Percentiles rank a stretch among this genome's conserved stretches.
phyloP scores from a whole-genome alignment of 495 filamentous ascomycete species.

The Xylaria intraflava region DNA sequence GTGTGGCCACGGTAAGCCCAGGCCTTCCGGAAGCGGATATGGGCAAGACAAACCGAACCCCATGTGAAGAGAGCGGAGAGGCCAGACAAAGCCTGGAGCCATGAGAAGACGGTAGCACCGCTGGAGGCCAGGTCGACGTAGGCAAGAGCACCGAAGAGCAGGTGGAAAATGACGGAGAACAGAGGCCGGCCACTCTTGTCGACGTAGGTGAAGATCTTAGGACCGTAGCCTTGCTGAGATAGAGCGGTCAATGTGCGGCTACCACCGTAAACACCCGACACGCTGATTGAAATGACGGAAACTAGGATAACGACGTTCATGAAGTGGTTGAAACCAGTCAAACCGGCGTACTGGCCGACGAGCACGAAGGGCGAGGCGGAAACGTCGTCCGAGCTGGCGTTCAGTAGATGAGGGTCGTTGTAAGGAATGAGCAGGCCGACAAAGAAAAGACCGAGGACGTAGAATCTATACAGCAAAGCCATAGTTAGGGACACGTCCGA shows the following conservation, averaged over 20 bases:
- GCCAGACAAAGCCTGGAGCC: slow-evolving; percentile 51
- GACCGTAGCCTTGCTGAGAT: slow-evolving; percentile 50
- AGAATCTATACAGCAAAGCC: slow-evolving; percentile 41
- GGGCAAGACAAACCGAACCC: slow-evolving; percentile 49
- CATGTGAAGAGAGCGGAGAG: slow-evolving; percentile 52
- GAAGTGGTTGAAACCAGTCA: slow-evolving; percentile 59
- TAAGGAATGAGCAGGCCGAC: slow-evolving; percentile 65
- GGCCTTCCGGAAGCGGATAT: slow-evolving; percentile 55
- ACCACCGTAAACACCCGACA: slow-evolving; percentile 62
- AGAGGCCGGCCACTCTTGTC: slow-evolving; percentile 55
- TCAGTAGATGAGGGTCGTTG: slow-evolving; percentile 47
- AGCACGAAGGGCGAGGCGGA: slow-evolving; percentile 71
- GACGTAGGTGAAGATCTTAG: slow-evolving; percentile 52
- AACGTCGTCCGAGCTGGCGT: slow-evolving; percentile 44
- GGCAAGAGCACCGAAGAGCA: slow-evolving; percentile 48
- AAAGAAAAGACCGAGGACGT: slow-evolving; percentile 65
- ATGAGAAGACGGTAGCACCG: slow-evolving; percentile 49
- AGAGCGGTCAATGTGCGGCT: slow-evolving; percentile 63
- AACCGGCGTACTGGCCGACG: slow-evolving; percentile 58
- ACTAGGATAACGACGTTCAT: slow-evolving; percentile 71
- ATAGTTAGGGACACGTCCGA: neutral
- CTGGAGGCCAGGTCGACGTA: slow-evolving; percentile 47
- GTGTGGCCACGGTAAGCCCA: slow-evolving; percentile 59
- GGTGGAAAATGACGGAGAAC: slow-evolving; percentile 36
- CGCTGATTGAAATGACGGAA: slow-evolving; percentile 61